These are phyloP conservation scores for Lunularia cruciata DNA, from an alignment of 225 moss, liverwort and hornwort genomes.

Conservation along the genomic window DNA sequence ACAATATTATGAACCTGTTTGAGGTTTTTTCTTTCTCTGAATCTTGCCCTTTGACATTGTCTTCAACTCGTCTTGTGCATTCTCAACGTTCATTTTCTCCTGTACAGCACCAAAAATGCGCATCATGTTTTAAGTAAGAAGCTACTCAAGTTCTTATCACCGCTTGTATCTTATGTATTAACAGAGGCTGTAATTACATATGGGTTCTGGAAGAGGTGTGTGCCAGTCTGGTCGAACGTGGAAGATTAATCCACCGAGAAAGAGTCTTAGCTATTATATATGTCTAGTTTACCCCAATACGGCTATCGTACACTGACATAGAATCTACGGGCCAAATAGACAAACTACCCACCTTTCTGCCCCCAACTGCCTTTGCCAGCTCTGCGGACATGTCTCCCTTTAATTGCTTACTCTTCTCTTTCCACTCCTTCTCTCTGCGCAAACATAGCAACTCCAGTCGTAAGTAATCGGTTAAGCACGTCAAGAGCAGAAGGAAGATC, in stretches of 20 bases:
- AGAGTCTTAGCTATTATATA: not conserved
- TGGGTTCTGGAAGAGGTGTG: not conserved
- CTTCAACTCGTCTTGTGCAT: slow-evolving; percentile 51
- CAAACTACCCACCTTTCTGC: slow-evolving; percentile 64
- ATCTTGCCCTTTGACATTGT: slow-evolving; percentile 55
- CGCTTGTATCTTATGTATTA: not conserved
- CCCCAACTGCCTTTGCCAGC: slow-evolving; percentile 50
- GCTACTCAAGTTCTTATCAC: not conserved
- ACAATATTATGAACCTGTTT: slow-evolving; percentile 31
- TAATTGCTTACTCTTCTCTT: slow-evolving; percentile 80
- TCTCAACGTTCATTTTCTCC: slow-evolving; percentile 48
- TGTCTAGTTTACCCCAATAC: not conserved
- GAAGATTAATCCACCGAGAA: not conserved
- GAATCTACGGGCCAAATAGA: not conserved
- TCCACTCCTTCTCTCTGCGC: slow-evolving; percentile 79
- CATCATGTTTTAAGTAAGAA: not conserved
- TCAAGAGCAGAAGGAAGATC: not conserved
- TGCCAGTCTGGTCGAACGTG: not conserved
- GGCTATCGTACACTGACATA: not conserved
- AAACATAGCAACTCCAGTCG: slow-evolving; percentile 4
- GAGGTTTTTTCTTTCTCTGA: slow-evolving; percentile 48
- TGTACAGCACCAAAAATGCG: slow-evolving; percentile 19
- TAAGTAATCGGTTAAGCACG: not conserved
- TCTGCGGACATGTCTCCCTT: slow-evolving; percentile 76
- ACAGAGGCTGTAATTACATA: not conserved